Evolutionary conservation across 2,329 filamentous ascomycete genomes (phyloP).

Genomic region (Ramularia endophylla): DNA sequence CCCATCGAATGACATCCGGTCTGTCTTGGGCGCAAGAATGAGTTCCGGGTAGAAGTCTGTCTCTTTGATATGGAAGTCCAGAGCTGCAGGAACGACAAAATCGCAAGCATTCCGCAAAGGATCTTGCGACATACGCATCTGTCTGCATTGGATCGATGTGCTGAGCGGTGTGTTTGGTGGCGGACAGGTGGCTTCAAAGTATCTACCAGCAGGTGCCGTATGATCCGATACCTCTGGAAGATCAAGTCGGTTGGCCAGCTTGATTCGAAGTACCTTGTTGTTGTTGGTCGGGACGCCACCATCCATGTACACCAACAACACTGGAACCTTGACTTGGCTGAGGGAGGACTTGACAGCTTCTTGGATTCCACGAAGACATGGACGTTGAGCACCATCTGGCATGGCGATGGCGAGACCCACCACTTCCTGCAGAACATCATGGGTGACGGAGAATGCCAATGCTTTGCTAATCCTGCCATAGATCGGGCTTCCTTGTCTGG

Average conservation of each 20-base stretch:
- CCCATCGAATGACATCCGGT: slow-evolving; percentile 1
- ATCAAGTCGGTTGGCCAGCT: slow-evolving; percentile 44
- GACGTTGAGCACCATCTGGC: slow-evolving; percentile 37
- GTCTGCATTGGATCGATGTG: slow-evolving; percentile 32
- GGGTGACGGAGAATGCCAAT: slow-evolving; percentile 49
- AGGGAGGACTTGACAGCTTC: slow-evolving; percentile 43
- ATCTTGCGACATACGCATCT: slow-evolving; percentile 12
- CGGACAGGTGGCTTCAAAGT: slow-evolving; percentile 48
- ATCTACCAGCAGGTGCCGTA: slow-evolving; percentile 40
- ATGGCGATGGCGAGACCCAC: slow-evolving; percentile 51
- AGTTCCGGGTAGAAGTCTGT: slow-evolving; percentile 28
- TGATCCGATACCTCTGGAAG: slow-evolving; percentile 43
- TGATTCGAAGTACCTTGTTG: slow-evolving; percentile 54
- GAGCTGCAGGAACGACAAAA: slow-evolving; percentile 12
- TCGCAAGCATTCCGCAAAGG: slow-evolving; percentile 13
- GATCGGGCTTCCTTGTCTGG: slow-evolving; percentile 38
- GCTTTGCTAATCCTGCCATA: slow-evolving; percentile 44
- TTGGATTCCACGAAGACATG: slow-evolving; percentile 47
- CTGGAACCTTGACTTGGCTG: slow-evolving; percentile 50
- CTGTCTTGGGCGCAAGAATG: slow-evolving; percentile 30
- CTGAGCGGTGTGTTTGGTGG: slow-evolving; percentile 43
- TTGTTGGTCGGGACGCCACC: slow-evolving; percentile 51
- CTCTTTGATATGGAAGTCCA: slow-evolving; percentile 25
- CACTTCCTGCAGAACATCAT: slow-evolving; percentile 52
- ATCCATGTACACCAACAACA: slow-evolving; percentile 50